Conservation (phyloP, 2,329 filamentous ascomycete genomes). For the Exophiala bonariae region DNA sequence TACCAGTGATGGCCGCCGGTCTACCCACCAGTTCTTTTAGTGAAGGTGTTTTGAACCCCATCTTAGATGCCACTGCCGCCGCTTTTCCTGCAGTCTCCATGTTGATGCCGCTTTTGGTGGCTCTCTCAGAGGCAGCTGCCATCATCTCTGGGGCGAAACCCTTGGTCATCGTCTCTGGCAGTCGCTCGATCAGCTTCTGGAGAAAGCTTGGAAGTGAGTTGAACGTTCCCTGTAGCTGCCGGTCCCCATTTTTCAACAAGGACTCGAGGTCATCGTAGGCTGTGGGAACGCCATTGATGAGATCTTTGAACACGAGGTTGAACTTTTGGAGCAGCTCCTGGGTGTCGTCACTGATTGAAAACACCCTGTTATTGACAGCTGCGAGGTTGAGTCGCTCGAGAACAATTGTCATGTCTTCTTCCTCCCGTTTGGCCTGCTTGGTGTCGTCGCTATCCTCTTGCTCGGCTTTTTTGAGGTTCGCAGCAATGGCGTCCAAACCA, state of each 20-base stretch:
- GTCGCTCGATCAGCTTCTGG: constrained; percentile 79
- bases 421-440: constrained; percentile 56
- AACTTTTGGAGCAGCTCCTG: constrained; percentile 80
- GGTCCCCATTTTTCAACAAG: constrained; percentile 63
- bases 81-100: constrained; percentile 51
- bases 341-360: constrained; percentile 81
- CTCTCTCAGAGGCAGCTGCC: constrained; percentile 73
- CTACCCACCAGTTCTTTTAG: constrained; percentile 80
- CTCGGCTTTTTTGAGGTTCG: constrained; percentile 30
- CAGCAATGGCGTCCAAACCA: constrained; percentile 31
- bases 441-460: constrained; percentile 36
- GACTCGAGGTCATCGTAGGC: constrained; percentile 86
- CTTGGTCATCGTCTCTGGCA: constrained; percentile 78
- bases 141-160: constrained; percentile 78
- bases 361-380: constrained; percentile 80
- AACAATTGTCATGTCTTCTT: constrained; percentile 72
- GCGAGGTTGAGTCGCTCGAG: constrained; percentile 83
- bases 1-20: constrained; percentile 78
- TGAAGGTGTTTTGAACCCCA: constrained; percentile 67
- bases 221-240: constrained; percentile 64
- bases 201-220: constrained; percentile 72
- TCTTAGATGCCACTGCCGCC: constrained; percentile 63
- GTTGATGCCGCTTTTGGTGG: constrained; percentile 58
- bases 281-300: constrained; percentile 88
- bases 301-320: constrained; percentile 86